These are phyloP conservation scores for Flammula alnicola DNA, from an alignment of 1,284 basidiomycete species.

Conservation along the genomic window DNA sequence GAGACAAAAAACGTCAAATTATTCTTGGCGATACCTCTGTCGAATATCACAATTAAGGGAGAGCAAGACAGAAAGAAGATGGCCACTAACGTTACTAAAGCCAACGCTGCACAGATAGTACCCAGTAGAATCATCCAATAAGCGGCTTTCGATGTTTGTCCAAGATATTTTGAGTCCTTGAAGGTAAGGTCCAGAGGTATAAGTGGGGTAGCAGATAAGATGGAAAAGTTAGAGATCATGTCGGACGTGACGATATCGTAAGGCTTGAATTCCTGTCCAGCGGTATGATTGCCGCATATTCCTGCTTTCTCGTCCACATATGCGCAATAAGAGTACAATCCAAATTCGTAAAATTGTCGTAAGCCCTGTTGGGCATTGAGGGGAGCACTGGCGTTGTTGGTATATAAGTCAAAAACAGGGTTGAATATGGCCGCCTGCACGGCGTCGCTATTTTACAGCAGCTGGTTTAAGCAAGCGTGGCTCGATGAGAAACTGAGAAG, in stretches of 20 bases:
- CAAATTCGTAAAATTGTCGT: slow-evolving; percentile 74
- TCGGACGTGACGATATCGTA: slow-evolving; percentile 65
- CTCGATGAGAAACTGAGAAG: background rate
- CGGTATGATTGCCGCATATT: slow-evolving; percentile 64
- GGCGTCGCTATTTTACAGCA: slow-evolving; percentile 21
- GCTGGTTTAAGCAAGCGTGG: background rate
- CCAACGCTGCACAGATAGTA: slow-evolving; percentile 65
- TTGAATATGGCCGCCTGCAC: slow-evolving; percentile 45
- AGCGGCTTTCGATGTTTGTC: slow-evolving; percentile 65
- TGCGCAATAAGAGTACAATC: slow-evolving; percentile 78
- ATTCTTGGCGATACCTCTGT: slow-evolving; percentile 69
- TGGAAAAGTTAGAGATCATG: slow-evolving; percentile 65
- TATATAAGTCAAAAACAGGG: slow-evolving; percentile 68
- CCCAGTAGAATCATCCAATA: slow-evolving; percentile 79
- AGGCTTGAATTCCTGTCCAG: slow-evolving; percentile 63
- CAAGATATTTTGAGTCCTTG: slow-evolving; percentile 64
- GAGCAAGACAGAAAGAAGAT: slow-evolving; percentile 9
- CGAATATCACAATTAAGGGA: slow-evolving; percentile 4
- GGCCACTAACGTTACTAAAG: slow-evolving; percentile 57
- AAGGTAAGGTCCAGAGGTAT: slow-evolving; percentile 55
- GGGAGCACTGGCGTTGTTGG: slow-evolving; percentile 66
- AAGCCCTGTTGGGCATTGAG: slow-evolving; percentile 61
- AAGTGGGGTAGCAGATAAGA: slow-evolving; percentile 54
- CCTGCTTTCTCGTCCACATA: slow-evolving; percentile 65
- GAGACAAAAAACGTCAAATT: slow-evolving; percentile 72